phyloP scores from a whole-genome alignment of 306 rosid genomes.

The Fragaria iinumae region DNA sequence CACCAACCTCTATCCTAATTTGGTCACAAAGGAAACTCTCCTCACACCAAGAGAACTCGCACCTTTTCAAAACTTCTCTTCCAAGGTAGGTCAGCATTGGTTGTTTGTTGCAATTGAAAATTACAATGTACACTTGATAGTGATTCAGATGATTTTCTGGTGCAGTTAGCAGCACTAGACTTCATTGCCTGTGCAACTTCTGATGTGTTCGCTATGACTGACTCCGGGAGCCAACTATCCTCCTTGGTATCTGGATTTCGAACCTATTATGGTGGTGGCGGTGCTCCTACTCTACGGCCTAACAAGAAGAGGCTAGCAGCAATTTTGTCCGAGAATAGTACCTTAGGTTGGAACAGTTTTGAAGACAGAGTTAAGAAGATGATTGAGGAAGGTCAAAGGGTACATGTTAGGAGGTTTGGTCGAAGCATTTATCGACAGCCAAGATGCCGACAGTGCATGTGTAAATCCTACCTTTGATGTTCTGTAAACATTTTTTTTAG shows the following conservation, averaged over 20 bases:
- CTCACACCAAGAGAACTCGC: conserved; percentile 71
- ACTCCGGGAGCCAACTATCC: conserved; percentile 98
- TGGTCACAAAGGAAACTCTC: conserved; percentile 78
- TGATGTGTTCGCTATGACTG: conserved; percentile 94
- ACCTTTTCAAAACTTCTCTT: conserved; percentile 81
- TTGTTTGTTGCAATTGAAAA: background rate
- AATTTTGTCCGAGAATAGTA: conserved; percentile 59
- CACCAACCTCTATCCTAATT: conserved; percentile 76
- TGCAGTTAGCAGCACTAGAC: conserved; percentile 94
- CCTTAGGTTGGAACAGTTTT: conserved; percentile 65
- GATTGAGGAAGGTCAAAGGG: conserved; percentile 78
- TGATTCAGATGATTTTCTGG: conserved; percentile 12
- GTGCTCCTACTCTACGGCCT: conserved; percentile 76
- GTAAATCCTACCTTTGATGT: conserved; percentile 40
- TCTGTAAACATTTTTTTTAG: background rate
- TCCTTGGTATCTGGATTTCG: conserved; percentile 89
- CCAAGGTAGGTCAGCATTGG: conserved; percentile 54
- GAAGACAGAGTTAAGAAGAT: conserved; percentile 77
- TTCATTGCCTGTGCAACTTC: conserved; percentile 89
- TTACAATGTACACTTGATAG: background rate
- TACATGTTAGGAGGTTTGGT: conserved; percentile 54
- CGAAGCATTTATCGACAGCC: conserved; percentile 87
- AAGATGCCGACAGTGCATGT: conserved; percentile 76
- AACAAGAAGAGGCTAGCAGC: conserved; percentile 86
- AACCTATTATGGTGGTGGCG: conserved; percentile 68